phyloP scores from a whole-genome alignment of 2,329 filamentous ascomycete genomes.

The Diaporthe destruens region DNA sequence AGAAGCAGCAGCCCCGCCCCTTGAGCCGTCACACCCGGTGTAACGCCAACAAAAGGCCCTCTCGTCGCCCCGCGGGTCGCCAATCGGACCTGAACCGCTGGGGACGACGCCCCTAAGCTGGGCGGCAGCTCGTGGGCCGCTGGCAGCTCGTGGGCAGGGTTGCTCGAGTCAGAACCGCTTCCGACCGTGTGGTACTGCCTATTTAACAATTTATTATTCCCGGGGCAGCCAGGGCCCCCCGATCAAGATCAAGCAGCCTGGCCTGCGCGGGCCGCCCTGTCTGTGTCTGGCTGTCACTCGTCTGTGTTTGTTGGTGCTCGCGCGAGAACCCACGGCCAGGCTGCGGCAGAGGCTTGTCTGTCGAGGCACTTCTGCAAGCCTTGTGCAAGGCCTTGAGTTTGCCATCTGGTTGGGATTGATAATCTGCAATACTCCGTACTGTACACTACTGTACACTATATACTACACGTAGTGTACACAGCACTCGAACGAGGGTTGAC shows the following conservation, averaged over 20 bases:
- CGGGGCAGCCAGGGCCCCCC: neutral
- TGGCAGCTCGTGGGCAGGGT: neutral
- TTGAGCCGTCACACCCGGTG: conserved; percentile 12
- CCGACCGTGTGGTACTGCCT: conserved; percentile 7
- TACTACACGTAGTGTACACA: too few species aligned
- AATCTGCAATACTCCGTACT: neutral
- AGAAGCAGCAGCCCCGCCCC: neutral
- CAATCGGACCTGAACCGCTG: too few species aligned
- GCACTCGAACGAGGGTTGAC: too few species aligned
- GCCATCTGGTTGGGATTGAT: neutral
- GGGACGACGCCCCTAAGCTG: too few species aligned
- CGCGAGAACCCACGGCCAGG: conserved; percentile 16
- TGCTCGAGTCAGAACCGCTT: conserved; percentile 8
- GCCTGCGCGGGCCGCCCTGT: neutral
- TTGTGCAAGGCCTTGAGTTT: too few species aligned
- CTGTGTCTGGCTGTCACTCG: too few species aligned
- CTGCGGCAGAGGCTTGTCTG: neutral
- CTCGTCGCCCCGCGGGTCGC: neutral
- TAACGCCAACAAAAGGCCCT: conserved; percentile 33
- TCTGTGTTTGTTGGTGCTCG: neutral
- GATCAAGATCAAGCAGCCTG: conserved; percentile 24
- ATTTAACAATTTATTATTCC: neutral
- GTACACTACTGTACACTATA: too few species aligned
- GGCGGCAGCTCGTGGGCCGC: conserved; percentile 21
- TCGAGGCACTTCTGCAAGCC: too few species aligned